Conservation (phyloP, 305 asterid species). For the Fraxinus sp. region DNA sequence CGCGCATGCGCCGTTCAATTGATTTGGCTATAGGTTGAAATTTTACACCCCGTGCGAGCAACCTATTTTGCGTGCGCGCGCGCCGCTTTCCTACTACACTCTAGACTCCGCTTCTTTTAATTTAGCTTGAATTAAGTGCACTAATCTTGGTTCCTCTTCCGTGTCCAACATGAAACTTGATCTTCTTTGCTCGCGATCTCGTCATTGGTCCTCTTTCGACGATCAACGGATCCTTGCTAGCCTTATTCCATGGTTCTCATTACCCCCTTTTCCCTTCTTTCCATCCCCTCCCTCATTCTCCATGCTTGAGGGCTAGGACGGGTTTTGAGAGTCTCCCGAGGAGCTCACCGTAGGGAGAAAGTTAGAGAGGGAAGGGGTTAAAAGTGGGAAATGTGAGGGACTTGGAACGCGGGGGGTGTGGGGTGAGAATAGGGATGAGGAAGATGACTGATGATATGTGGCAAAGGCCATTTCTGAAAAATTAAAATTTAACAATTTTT, state of each 20-base stretch:
- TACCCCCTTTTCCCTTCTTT: neutral
- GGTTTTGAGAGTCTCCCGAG: neutral
- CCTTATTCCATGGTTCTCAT: neutral
- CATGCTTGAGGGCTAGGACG: neutral
- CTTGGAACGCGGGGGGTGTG: neutral
- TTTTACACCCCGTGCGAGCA: no score
- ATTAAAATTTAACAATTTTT: neutral
- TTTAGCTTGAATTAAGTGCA: neutral
- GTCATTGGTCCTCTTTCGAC: neutral
- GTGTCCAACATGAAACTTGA: neutral
- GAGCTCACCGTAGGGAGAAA: neutral
- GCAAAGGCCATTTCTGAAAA: neutral
- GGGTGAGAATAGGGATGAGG: neutral
- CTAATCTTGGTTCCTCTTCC: neutral
- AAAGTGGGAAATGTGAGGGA: neutral
- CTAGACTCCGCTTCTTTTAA: neutral
- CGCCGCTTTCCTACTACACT: neutral
- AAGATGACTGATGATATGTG: neutral
- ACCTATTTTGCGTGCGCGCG: no score
- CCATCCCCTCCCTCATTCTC: neutral
- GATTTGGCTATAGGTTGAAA: no score
- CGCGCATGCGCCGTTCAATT: no score
- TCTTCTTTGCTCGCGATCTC: neutral
- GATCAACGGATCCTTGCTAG: neutral
- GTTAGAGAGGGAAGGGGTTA: neutral